Base-by-base conservation (phyloP, 2,329 filamentous ascomycete genomes). In the Hypoxylon sp. region DNA sequence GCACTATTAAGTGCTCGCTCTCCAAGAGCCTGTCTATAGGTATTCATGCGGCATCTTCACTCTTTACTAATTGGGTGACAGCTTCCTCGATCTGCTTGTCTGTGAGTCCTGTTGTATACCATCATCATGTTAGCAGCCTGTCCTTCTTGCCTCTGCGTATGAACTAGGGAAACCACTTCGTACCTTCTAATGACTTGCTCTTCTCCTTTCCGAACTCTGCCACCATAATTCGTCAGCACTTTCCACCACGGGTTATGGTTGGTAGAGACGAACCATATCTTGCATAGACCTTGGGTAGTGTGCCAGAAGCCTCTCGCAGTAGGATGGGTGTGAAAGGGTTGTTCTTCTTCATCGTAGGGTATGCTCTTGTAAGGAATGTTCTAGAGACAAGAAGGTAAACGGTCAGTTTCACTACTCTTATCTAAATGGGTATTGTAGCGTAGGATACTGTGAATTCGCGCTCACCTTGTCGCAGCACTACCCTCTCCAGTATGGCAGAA, bases 291-390 rank as follows among this genome's bases (percentile, higher is more conserved):
- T 90, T 92, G 72, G 96, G 95, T 80, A 92, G 85, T 60, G 93
- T 93, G 78, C 93, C 94, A 75, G 89, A 85, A 59, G 95, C 96
- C 86, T 98, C 96, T 79, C 96, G 93, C 78, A 99, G 90, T 86
- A 99, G 86, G 82, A 99, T 98, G 60, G 96, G 96, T 53, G 88
- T 94, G 82, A 92, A 86, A 63, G 96, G 96, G 85, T 99, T 99
- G 87, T 95, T 93, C 87, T 97, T 97, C 90, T 99, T 99, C 95
- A 99, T 98, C 67, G 93, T 96, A 51, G 96, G 96, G 83, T 99
- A 99, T 74, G 94, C 91, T 80, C 93, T 90, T 73, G 91, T 91
- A 74, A 99, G 87, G 84, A 99, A 99, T 31, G 92, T 91, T 81
- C 96, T 98, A 76, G 3, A 35, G 52, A 57, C 42, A 35, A 19